Evolutionary conservation across 2,329 filamentous ascomycete genomes (phyloP).

Genomic region (Uncinocarpus reesii): DNA sequence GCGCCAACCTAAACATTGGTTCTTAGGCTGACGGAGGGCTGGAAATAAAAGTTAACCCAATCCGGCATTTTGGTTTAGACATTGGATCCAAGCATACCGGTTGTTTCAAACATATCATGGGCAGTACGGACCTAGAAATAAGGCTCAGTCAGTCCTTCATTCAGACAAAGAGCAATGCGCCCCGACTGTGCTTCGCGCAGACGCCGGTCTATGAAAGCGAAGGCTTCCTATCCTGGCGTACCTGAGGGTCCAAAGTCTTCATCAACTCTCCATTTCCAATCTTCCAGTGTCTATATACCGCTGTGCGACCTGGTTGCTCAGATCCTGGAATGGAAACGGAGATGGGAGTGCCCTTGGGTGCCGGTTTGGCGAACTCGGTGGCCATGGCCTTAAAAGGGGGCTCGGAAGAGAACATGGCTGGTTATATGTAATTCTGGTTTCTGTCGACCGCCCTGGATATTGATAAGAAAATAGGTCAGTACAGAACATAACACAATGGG

Average conservation of each 20-base stretch:
- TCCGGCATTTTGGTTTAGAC: constrained; percentile 6
- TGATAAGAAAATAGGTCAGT: background rate
- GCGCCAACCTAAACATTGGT: constrained; percentile 67
- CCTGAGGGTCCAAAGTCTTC: constrained; percentile 58
- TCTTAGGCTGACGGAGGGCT: constrained; percentile 53
- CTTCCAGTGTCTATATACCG: constrained; percentile 75
- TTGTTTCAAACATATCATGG: constrained; percentile 69
- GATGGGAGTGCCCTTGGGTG: constrained; percentile 66
- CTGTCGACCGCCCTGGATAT: background rate
- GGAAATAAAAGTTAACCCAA: constrained; percentile 9
- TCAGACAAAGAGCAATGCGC: background rate
- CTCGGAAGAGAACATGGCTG: constrained; percentile 14
- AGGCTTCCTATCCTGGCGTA: constrained; percentile 27
- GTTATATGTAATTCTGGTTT: background rate
- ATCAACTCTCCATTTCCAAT: constrained; percentile 59
- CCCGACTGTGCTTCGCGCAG: background rate
- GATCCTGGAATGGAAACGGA: constrained; percentile 67
- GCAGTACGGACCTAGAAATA: constrained; percentile 48
- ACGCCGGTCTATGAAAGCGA: background rate
- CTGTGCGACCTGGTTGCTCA: constrained; percentile 59
- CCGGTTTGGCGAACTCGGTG: constrained; percentile 35
- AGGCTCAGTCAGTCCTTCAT: background rate
- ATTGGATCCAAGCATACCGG: constrained; percentile 31
- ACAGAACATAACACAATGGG: background rate
- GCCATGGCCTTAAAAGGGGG: constrained; percentile 5